Base-by-base conservation (phyloP, 83 land plant species). In the Picea abies region DNA sequence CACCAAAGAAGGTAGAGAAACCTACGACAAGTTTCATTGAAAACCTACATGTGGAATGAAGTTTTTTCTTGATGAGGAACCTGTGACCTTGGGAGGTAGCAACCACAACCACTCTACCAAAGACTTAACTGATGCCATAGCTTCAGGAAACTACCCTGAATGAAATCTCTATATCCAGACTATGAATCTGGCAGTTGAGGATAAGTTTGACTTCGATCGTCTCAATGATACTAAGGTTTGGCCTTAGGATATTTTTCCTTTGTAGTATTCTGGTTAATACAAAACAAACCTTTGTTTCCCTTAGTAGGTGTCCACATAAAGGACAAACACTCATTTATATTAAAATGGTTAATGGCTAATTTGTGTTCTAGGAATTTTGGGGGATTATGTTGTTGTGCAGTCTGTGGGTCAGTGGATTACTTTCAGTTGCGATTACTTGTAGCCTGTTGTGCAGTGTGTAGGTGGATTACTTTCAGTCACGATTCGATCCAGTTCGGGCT, bases 61-160 rank as follows among this genome's bases (percentile, higher is more conserved):
- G 76, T 39, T 22, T 49, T 52, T 89, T 80, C 15, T 84, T 69
- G 90, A 86, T 19, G 84, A 89, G 32, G 90, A 89, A 32, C 90
- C 90, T 0, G 90, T 87, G 47, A 82, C 87, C 47, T 85, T 89
- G 11, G 90, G 90, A 7, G 91, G 87, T 9, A 65, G 85, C 6
- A 87, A 89, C 44, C 90, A 89, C 52, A 87, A 90, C 79, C 91
- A 89, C 79, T 90, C 91, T 25, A 89, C 91, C 58, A 80, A 32
- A 32, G 35, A 32, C 35, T 32, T 32, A 32, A 32, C 35, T 32
- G 35, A 32, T 32, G 35, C 35, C 56, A 87, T 87, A 22, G 91
- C 91, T 16, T 26, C 86, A 16, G 86, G 86, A 20, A 89, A 84
- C 47, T 89, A 84, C 73, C 91, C 87, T 6, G 91, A 87, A 69